phyloP scores from a whole-genome alignment of 129 eudicot species.

The Heracleum sosnowskyi region DNA sequence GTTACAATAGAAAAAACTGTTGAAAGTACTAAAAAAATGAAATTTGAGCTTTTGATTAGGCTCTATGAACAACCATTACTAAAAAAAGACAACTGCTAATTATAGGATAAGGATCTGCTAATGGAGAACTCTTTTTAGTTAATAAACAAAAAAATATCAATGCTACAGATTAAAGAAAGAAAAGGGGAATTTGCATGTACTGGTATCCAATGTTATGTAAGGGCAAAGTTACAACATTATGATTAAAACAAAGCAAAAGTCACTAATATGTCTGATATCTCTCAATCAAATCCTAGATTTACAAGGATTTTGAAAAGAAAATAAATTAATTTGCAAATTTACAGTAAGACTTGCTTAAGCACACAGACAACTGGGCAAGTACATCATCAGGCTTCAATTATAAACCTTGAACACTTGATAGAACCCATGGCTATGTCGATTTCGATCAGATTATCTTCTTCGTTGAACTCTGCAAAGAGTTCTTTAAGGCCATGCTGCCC shows the following conservation, averaged over 20 bases:
- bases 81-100: too few species aligned
- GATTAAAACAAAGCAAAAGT: constrained; percentile 6
- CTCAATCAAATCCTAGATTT: constrained; percentile 1
- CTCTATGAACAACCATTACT: too few species aligned
- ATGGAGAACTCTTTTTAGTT: neutral
- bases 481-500: constrained; percentile 28
- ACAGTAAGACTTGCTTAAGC: constrained; percentile 5
- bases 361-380: constrained; percentile 9
- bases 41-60: too few species aligned
- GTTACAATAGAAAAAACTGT: too few species aligned
- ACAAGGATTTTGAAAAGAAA: constrained; percentile 32
- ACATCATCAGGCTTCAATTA: constrained; percentile 41
- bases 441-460: constrained; percentile 89
- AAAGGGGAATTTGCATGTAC: neutral
- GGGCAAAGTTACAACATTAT: neutral
- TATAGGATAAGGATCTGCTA: neutral
- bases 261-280: neutral
- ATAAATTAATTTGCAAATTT: constrained; percentile 13
- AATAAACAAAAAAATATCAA: neutral
- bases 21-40: too few species aligned
- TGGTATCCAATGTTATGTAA: constrained; percentile 10
- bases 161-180: neutral
- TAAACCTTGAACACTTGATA: constrained; percentile 74
- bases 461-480: constrained; percentile 34
- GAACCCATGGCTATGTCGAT: constrained; percentile 88